A percentile compares a stretch with the other conserved stretches of the same genome.
phyloP scores from a whole-genome alignment of 1,139 yeast genomes.

The Blastobotrys petasosporus region DNA sequence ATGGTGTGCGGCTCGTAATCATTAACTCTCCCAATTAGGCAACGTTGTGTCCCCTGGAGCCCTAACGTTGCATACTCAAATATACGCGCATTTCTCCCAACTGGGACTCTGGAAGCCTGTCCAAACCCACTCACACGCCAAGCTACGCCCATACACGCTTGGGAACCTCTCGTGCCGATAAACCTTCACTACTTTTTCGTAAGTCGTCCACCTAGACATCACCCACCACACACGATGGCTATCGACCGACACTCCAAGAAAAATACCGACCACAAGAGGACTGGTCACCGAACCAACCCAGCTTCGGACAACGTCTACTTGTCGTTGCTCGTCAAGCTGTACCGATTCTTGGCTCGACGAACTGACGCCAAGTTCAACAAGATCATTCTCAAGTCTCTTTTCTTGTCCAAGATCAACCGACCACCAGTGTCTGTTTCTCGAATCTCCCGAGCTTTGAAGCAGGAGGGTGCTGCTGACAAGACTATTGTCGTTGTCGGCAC shows the following conservation, averaged over 20 bases:
- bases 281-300: constrained; percentile 98
- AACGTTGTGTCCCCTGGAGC: background rate
- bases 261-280: constrained; percentile 72
- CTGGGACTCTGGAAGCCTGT: background rate
- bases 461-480: constrained; percentile 83
- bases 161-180: too few species aligned
- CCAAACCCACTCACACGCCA: background rate
- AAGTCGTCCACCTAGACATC: background rate
- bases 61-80: background rate
- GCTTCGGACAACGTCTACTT: constrained; percentile 99
- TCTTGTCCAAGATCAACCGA: constrained; percentile 97
- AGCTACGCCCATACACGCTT: background rate
- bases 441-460: constrained; percentile 75
- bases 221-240: constrained; percentile 57
- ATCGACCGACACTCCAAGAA: constrained; percentile 51
- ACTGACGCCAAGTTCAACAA: constrained; percentile 97
- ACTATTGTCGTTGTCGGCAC: constrained; percentile 98
- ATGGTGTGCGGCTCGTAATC: too few species aligned
- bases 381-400: constrained; percentile 88
- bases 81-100: background rate
- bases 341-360: constrained; percentile 99
- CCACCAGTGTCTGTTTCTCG: constrained; percentile 98
- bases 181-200: too few species aligned
- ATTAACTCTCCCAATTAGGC: constrained; percentile 3
- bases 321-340: constrained; percentile 93